Evolutionary conservation across 1,284 basidiomycete species (phyloP).

Genomic region (Leccinum huronense): DNA sequence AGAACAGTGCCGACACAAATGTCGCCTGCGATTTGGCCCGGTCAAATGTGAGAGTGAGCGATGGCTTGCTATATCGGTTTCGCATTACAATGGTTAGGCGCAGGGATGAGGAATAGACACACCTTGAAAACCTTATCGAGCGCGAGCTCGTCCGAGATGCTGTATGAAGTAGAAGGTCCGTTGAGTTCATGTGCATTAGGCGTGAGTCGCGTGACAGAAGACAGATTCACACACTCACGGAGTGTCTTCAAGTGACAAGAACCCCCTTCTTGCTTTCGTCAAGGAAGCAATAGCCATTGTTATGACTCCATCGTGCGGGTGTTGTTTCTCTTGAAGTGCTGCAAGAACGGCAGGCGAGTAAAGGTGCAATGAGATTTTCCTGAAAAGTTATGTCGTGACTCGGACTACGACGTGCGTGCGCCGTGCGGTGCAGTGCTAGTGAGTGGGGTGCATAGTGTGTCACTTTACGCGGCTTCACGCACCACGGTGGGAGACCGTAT

Average conservation of each 20-base stretch:
- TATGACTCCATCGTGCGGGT: constrained; percentile 71
- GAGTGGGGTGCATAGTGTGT: too few relatives aligned
- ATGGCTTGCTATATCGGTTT: constrained; percentile 52
- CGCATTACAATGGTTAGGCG: not conserved
- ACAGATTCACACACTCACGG: constrained; percentile 40
- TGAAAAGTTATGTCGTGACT: constrained; percentile 46
- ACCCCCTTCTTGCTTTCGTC: constrained; percentile 79
- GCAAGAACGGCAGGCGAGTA: constrained; percentile 39
- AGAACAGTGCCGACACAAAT: constrained; percentile 76
- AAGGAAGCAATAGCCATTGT: constrained; percentile 77
- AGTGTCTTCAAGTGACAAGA: constrained; percentile 62
- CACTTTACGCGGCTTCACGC: too few relatives aligned
- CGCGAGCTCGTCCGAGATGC: constrained; percentile 69
- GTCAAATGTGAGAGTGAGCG: constrained; percentile 57
- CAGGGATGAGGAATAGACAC: constrained; percentile 5
- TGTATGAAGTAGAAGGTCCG: constrained; percentile 24
- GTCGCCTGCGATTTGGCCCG: constrained; percentile 67
- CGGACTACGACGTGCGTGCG: too few relatives aligned
- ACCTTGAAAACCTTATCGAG: constrained; percentile 72
- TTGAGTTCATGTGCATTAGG: constrained; percentile 8
- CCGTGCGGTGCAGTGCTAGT: too few relatives aligned
- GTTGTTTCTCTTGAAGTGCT: constrained; percentile 53
- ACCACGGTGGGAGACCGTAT: too few relatives aligned
- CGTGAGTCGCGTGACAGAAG: not conserved
- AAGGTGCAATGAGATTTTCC: constrained; percentile 64